phyloP scores from a whole-genome alignment of 2,329 filamentous ascomycete genomes.

The Ceratocystis cacaofunesta region DNA sequence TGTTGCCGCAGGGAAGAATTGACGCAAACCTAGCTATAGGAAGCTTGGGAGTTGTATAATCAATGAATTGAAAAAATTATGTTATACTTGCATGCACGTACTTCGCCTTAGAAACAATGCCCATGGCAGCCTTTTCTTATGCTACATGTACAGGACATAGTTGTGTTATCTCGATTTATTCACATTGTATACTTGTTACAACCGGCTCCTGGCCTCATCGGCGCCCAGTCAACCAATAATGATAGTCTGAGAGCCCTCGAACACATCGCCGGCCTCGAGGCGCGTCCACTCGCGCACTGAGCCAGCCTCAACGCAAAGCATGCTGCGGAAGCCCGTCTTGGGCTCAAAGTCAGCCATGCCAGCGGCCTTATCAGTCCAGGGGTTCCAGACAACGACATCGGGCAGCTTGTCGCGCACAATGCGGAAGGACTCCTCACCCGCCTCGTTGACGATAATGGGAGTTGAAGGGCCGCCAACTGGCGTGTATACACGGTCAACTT shows the following conservation, averaged over 20 bases:
- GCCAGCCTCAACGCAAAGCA: conserved; percentile 90
- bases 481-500: conserved; percentile 81
- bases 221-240: conserved; percentile 13
- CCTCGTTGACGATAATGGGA: conserved; percentile 45
- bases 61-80: background rate
- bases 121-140: background rate
- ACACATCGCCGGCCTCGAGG: conserved; percentile 62
- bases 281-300: conserved; percentile 68
- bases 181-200: background rate
- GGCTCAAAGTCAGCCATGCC: conserved; percentile 77
- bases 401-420: conserved; percentile 71
- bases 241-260: conserved; percentile 47
- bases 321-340: conserved; percentile 78
- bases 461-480: conserved; percentile 45
- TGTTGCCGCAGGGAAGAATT: background rate
- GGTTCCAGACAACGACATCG: conserved; percentile 94
- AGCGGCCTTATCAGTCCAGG: conserved; percentile 73
- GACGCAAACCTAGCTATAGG: background rate
- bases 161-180: background rate
- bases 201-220: background rate
- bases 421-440: conserved; percentile 49
- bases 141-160: background rate
- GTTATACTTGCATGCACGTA: background rate
- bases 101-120: background rate
- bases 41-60: background rate